Conservation (phyloP, 2,329 filamentous ascomycete genomes). For the Cordyceps farinosa region DNA sequence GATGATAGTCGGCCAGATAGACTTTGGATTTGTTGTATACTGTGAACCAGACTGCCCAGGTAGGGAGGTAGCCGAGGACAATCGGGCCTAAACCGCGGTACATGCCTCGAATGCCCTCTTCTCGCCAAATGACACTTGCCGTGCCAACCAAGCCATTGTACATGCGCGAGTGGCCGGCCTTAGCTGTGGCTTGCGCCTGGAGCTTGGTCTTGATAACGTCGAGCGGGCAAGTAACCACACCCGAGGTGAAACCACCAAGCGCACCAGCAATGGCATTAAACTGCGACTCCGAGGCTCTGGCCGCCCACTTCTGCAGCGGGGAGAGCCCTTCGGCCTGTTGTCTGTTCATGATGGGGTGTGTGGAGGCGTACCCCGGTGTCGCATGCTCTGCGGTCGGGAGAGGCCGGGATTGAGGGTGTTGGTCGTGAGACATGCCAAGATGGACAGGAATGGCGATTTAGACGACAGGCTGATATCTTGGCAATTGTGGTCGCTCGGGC, state of each 20-base stretch:
- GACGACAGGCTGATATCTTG: constrained; percentile 5
- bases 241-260: constrained; percentile 85
- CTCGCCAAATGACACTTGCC: constrained; percentile 75
- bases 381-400: constrained; percentile 36
- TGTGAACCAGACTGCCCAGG: constrained; percentile 97
- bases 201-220: constrained; percentile 99
- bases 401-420: constrained; percentile 33
- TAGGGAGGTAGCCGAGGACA: constrained; percentile 90
- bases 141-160: constrained; percentile 89
- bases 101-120: constrained; percentile 86
- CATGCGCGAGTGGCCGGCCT: constrained; percentile 53
- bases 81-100: constrained; percentile 94
- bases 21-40: constrained; percentile 89
- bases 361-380: constrained; percentile 32
- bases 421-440: constrained; percentile 50
- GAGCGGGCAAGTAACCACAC: constrained; percentile 91
- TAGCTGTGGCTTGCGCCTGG: constrained; percentile 72
- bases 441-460: not conserved
- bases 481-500: not conserved
- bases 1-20: constrained; percentile 63
- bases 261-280: constrained; percentile 87
- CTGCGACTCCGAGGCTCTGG: constrained; percentile 54
- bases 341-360: constrained; percentile 4
- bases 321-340: constrained; percentile 34
- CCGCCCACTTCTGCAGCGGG: constrained; percentile 53